phyloP scores from a whole-genome alignment of 768 basidiomycete species.

The Cytidiella melzeri region DNA sequence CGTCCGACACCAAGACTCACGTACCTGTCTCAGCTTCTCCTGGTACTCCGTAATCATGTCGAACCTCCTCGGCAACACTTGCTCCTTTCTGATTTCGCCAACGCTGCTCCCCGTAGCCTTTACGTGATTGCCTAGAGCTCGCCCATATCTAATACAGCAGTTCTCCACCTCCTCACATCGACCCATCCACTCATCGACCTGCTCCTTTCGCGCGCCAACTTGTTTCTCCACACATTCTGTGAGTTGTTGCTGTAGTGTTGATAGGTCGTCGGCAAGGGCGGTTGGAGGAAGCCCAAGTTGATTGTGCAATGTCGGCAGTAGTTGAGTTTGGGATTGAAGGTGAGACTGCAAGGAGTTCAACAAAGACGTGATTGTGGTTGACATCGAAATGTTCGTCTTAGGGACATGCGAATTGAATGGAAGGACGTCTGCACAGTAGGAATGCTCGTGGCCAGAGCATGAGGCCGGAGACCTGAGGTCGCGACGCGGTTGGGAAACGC shows the following conservation, averaged over 20 bases:
- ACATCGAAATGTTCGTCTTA: background rate
- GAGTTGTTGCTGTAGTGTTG: conserved; percentile 66
- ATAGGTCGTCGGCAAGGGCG: conserved; percentile 77
- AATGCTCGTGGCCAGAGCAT: background rate
- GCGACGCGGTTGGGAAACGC: background rate
- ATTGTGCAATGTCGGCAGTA: conserved; percentile 74
- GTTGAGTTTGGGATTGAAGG: conserved; percentile 73
- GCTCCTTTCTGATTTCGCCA: conserved; percentile 65
- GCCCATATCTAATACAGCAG: conserved; percentile 59
- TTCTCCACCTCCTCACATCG: conserved; percentile 58
- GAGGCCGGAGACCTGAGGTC: no score
- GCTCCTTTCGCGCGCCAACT: conserved; percentile 59
- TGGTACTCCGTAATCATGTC: conserved; percentile 64
- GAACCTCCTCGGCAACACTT: conserved; percentile 65
- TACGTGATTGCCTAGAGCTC: conserved; percentile 64
- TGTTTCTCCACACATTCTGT: conserved; percentile 70
- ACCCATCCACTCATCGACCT: conserved; percentile 71
- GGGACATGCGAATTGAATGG: background rate
- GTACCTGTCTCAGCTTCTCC: conserved; percentile 74
- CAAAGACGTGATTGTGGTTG: conserved; percentile 69
- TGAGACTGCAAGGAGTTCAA: conserved; percentile 74
- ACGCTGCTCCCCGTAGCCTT: conserved; percentile 61
- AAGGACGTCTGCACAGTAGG: background rate
- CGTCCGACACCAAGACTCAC: conserved; percentile 18
- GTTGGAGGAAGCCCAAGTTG: conserved; percentile 79